Conservation (phyloP, 208 protist genomes). For the Strigomonas galati region DNA sequence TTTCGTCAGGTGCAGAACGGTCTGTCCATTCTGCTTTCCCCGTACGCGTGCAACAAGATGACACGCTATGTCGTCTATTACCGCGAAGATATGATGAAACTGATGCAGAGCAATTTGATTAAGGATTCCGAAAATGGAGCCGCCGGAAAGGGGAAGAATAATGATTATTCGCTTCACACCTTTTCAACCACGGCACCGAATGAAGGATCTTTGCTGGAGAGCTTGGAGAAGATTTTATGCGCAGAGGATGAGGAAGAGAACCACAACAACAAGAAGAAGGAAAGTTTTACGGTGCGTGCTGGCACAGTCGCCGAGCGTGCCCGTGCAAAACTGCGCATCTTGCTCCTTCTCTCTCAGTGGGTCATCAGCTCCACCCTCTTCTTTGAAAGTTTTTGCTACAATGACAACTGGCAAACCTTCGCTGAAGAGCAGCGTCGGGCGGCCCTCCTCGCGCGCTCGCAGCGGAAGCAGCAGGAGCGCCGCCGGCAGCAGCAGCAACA, state of each 20-base stretch:
- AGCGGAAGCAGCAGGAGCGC: slow-evolving; percentile 13
- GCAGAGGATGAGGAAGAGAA: background rate
- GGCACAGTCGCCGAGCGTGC: slow-evolving; percentile 13
- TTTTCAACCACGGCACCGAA: slow-evolving; percentile 67
- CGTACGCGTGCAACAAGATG: slow-evolving; percentile 59
- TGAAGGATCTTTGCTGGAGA: slow-evolving; percentile 39
- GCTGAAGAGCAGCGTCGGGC: slow-evolving; percentile 73
- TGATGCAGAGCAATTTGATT: slow-evolving; percentile 77
- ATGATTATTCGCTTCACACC: slow-evolving; percentile 75
- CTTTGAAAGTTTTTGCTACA: slow-evolving; percentile 77
- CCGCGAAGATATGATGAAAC: slow-evolving; percentile 74
- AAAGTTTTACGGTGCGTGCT: background rate
- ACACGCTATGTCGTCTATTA: slow-evolving; percentile 84
- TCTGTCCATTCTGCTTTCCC: slow-evolving; percentile 10
- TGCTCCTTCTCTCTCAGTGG: slow-evolving; percentile 50
- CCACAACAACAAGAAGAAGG: background rate
- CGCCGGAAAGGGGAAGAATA: background rate
- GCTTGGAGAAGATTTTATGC: slow-evolving; percentile 3
- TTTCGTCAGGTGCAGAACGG: background rate
- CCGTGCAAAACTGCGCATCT: slow-evolving; percentile 15
- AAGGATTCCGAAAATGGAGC: background rate
- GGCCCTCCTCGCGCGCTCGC: background rate
- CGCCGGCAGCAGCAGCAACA: slow-evolving; percentile 14
- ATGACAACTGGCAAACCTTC: slow-evolving; percentile 69
- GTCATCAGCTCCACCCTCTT: slow-evolving; percentile 60